Evolutionary conservation across 2,329 filamentous ascomycete species (phyloP), one percentile per base, ranked within the genome.

Genomic region (Penicillium griseofulvum): DNA sequence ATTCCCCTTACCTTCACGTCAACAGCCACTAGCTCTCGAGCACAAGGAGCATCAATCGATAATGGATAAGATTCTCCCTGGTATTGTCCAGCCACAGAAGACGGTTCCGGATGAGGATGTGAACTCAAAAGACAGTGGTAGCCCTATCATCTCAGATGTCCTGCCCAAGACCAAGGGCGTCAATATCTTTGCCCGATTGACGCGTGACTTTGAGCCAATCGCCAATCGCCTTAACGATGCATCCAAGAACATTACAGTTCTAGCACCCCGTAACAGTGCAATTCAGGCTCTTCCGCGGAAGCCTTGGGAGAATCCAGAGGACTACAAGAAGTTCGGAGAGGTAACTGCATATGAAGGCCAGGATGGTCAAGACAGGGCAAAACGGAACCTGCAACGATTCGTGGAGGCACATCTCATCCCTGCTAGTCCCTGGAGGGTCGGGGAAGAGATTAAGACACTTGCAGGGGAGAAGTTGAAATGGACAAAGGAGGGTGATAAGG

Each of bases 321-420:
- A 96, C 62, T 93, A 94, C 70, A 76, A 80, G 4, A 73, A 73
- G 1, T 76, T 88, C 4, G 91, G 90, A 0, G 79, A 81, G 36
- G 63, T 65, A 1, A 75, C 86, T 31, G 90, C 88, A 1, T 97
- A 96, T 68, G 84, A 88, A 44, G 91, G 91, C 0, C 77, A 81
- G 1, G 83, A 84, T 16, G 93, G 91, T 0, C 83, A 88, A 67
- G 86, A 91, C 54, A 81, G 91, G 47, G 93, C 94, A 8, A 82
- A 85, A 58, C 77, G 77, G 62, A 97, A 97, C 67, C 71, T 97
- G 59, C 81, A 82, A 67, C 79, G 83, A 37, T 97, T 97, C 71
- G 90, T 96, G 1, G 87, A 95, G 76, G 87, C 88, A 43, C 94
- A 99, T 74, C 81, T 97, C 50, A 82, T 97, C 5, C 81, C 85